phyloP scores from a whole-genome alignment of 73 alveolate species.

The Blepharisma japonicum region DNA sequence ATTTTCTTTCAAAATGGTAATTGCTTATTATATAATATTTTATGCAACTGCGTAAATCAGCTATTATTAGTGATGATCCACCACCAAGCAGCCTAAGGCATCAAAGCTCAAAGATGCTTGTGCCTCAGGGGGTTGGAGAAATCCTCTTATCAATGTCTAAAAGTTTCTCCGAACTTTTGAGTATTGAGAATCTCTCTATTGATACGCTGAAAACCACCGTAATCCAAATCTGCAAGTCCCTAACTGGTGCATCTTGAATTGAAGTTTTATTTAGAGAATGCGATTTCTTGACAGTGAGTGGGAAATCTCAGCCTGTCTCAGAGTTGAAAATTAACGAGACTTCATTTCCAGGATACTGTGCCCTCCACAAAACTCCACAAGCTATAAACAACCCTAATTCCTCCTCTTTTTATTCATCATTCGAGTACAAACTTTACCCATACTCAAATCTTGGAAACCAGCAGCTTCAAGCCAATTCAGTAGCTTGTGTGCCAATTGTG shows the following conservation, averaged over 20 bases:
- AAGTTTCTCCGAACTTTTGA: too few species aligned
- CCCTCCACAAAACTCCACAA: not conserved
- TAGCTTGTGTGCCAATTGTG: conserved; percentile 1
- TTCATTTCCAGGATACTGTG: not conserved
- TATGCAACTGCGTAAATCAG: too few species aligned
- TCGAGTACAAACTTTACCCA: not conserved
- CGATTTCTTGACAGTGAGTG: not conserved
- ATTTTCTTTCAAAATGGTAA: too few species aligned
- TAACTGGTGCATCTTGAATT: not conserved
- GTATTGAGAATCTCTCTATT: too few species aligned
- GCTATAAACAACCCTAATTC: not conserved
- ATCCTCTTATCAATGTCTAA: too few species aligned
- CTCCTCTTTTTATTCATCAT: not conserved
- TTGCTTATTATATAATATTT: too few species aligned
- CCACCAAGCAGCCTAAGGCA: too few species aligned
- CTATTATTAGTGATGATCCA: too few species aligned
- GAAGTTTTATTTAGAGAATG: not conserved
- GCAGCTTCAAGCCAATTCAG: not conserved
- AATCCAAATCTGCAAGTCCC: not conserved
- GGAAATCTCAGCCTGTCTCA: not conserved
- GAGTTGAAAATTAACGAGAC: not conserved
- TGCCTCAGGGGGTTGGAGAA: too few species aligned
- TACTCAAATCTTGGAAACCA: not conserved
- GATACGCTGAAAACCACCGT: too few species aligned
- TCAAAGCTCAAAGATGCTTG: too few species aligned